Conservation (phyloP, 352 stramenopile genomes). For the Globisporangium radiosum region DNA sequence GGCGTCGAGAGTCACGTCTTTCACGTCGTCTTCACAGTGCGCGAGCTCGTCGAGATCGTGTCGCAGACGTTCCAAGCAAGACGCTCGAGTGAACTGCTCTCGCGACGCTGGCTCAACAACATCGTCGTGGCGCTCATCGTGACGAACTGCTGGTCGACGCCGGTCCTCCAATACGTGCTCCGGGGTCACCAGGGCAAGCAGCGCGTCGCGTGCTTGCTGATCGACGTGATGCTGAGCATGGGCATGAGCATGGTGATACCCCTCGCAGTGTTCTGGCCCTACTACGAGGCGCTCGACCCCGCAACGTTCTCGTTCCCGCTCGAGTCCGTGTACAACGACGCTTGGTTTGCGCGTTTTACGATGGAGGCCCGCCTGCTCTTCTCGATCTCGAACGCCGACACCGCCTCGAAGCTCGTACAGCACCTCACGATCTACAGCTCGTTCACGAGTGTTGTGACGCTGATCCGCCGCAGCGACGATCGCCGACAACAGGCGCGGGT, state of each 20-base stretch:
- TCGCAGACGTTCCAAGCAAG: constrained; percentile 13
- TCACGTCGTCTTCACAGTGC: constrained; percentile 4
- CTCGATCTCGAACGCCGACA: constrained; percentile 10
- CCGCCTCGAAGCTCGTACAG: constrained; percentile 16
- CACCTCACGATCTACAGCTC: constrained; percentile 19
- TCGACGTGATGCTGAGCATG: constrained; percentile 16
- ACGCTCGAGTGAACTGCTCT: constrained; percentile 9
- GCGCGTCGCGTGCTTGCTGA: constrained; percentile 12
- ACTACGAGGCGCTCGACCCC: constrained; percentile 11
- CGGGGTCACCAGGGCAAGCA: constrained; percentile 2
- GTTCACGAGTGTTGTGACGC: constrained; percentile 2
- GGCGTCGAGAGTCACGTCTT: constrained; percentile 12
- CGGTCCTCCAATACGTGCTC: constrained; percentile 10
- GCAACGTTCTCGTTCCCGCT: constrained; percentile 13
- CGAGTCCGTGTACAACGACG: constrained; percentile 16
- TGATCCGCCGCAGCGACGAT: background rate
- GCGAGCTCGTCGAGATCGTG: constrained; percentile 13
- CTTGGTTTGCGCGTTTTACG: constrained; percentile 18
- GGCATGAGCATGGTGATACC: constrained; percentile 13
- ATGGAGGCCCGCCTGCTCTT: constrained; percentile 21
- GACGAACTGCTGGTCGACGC: constrained; percentile 8
- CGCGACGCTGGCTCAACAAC: constrained; percentile 3
- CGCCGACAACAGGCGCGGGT: too few relatives aligned
- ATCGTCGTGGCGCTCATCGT: constrained; percentile 2
- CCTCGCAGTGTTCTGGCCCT: constrained; percentile 18